phyloP scores from a whole-genome alignment of 352 stramenopile species.

The Globisporangium heterothallicum region DNA sequence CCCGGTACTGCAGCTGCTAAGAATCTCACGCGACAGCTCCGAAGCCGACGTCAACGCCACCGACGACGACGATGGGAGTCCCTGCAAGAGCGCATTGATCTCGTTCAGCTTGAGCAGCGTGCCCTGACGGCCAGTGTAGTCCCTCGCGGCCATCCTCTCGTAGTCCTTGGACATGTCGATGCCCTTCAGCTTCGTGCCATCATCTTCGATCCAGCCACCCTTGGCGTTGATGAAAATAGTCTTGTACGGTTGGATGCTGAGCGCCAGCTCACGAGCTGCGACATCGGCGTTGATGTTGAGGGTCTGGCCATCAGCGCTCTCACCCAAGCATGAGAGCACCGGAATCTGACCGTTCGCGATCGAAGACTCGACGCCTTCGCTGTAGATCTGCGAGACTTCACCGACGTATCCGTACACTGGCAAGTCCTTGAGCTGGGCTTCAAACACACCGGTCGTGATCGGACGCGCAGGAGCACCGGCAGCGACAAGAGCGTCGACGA shows the following conservation, averaged over 20 bases:
- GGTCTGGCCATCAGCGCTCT: slow-evolving; percentile 66
- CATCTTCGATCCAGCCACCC: slow-evolving; percentile 83
- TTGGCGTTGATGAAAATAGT: slow-evolving; percentile 89
- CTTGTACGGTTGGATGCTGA: slow-evolving; percentile 80
- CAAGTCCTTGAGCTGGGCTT: slow-evolving; percentile 76
- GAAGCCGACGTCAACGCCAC: slow-evolving; percentile 84
- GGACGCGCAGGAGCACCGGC: slow-evolving; percentile 62
- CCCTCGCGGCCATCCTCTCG: slow-evolving; percentile 56
- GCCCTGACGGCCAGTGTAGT: slow-evolving; percentile 87
- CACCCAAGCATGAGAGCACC: slow-evolving; percentile 80
- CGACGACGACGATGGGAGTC: slow-evolving; percentile 68
- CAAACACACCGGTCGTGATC: slow-evolving; percentile 85
- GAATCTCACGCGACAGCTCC: slow-evolving; percentile 74
- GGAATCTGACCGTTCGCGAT: slow-evolving; percentile 74
- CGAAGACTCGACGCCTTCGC: slow-evolving; percentile 56
- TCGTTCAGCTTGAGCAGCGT: slow-evolving; percentile 91
- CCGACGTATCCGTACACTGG: slow-evolving; percentile 84
- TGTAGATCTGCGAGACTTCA: slow-evolving; percentile 73
- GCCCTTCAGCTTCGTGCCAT: slow-evolving; percentile 75
- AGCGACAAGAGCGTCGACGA: slow-evolving; percentile 67
- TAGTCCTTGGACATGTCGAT: slow-evolving; percentile 85
- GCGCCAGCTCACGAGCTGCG: slow-evolving; percentile 67
- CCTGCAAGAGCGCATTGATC: slow-evolving; percentile 80
- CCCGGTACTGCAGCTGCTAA: slow-evolving; percentile 80
- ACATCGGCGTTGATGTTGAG: slow-evolving; percentile 90